Percentiles rank a stretch among this genome's conserved stretches.
phyloP scores from a whole-genome alignment of 306 rosid genomes.

The Quercus berberidifolia region DNA sequence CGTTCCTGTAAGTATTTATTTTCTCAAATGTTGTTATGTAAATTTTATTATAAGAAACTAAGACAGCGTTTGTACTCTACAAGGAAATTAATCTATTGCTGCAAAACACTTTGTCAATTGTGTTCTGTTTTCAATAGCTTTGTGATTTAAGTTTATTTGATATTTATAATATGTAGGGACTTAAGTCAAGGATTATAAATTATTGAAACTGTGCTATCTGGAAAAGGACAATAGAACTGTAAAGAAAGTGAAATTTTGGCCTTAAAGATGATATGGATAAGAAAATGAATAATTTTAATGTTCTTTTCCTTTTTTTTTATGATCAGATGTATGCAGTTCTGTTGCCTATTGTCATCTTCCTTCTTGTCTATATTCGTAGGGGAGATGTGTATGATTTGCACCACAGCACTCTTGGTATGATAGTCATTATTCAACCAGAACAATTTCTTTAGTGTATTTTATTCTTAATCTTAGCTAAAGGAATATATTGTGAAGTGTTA shows the following conservation, averaged over 20 bases:
- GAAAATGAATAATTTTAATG: too few relatives aligned
- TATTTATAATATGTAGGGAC: neutral
- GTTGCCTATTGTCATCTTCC: conserved; percentile 67
- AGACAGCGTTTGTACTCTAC: too few relatives aligned
- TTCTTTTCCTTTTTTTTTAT: neutral
- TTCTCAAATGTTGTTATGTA: too few relatives aligned
- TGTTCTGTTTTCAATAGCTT: neutral
- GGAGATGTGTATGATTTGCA: conserved; percentile 90
- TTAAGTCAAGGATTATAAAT: neutral
- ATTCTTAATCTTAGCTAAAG: neutral
- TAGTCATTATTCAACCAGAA: neutral
- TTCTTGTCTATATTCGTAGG: conserved; percentile 62
- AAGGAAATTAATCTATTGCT: too few relatives aligned
- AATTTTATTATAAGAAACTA: too few relatives aligned
- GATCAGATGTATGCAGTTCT: conserved; percentile 73
- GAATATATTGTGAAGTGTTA: neutral
- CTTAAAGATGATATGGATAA: neutral
- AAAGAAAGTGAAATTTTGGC: neutral
- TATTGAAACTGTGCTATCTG: neutral
- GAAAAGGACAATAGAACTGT: too few relatives aligned
- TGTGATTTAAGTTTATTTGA: neutral
- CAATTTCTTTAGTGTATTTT: neutral
- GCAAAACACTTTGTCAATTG: neutral
- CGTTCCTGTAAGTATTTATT: conserved; percentile 64
- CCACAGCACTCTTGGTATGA: conserved; percentile 72